phyloP scores from a whole-genome alignment of 163 green algal species.

The Scenedesmus sp. region DNA sequence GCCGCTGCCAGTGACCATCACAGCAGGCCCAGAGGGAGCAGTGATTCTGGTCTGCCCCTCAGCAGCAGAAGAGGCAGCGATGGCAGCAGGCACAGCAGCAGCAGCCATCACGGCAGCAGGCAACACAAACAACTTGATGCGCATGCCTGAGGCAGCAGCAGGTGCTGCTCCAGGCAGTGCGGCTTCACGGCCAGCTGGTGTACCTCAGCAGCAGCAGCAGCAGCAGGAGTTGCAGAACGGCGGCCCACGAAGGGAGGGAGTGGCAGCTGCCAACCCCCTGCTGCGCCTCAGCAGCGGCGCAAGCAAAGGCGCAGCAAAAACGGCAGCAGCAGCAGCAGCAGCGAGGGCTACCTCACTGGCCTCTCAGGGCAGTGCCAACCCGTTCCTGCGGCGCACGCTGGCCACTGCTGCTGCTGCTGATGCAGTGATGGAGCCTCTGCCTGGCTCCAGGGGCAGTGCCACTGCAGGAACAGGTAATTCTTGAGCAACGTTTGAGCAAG shows the following conservation, averaged over 20 bases:
- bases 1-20: conserved; percentile 35
- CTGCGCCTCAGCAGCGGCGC: neutral
- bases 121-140: neutral
- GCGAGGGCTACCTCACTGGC: neutral
- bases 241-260: neutral
- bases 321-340: conserved; percentile 11
- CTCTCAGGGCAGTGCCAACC: neutral
- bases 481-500: neutral
- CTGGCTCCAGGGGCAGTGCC: neutral
- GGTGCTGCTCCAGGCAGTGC: neutral
- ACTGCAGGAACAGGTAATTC: neutral
- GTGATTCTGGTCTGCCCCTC: conserved; percentile 50
- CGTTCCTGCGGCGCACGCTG: neutral
- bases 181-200: neutral
- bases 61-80: conserved; percentile 6
- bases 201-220: neutral
- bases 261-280: neutral
- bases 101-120: neutral
- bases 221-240: neutral
- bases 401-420: conserved; percentile 23
- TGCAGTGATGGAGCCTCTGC: conserved; percentile 26
- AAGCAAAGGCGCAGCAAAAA: neutral
- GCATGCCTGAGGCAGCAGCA: neutral
- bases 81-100: conserved; percentile 4
- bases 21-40: conserved; percentile 40